Evolutionary conservation across 768 basidiomycete genomes (phyloP).

Genomic region (Macrolepiota fuliginosa): DNA sequence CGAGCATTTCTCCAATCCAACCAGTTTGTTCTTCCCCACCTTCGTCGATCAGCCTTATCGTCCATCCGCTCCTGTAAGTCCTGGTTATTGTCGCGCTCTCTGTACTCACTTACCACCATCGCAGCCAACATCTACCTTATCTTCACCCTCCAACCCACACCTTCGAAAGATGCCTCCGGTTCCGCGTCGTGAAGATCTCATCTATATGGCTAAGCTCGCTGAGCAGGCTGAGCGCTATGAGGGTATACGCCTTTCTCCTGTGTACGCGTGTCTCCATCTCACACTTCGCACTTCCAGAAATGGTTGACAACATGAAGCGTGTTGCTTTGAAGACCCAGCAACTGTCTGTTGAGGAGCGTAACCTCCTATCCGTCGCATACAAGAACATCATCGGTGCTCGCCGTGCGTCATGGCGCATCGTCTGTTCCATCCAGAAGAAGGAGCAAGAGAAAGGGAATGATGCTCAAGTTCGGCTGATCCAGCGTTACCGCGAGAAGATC

Average conservation of each 20-base stretch:
- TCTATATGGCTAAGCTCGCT: conserved; percentile 99
- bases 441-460: conserved; percentile 99
- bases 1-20: too few relatives aligned
- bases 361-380: conserved; percentile 96
- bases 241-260: conserved; percentile 46
- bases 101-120: conserved; percentile 16
- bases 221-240: conserved; percentile 99
- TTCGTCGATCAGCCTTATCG: conserved; percentile 35
- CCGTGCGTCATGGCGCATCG: conserved; percentile 96
- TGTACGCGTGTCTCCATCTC: conserved; percentile 12
- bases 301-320: conserved; percentile 99
- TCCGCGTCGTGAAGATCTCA: conserved; percentile 84
- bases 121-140: conserved; percentile 17
- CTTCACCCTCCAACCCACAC: conserved; percentile 25
- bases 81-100: conserved; percentile 27
- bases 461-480: conserved; percentile 95
- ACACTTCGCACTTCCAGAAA: conserved; percentile 50
- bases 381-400: conserved; percentile 99
- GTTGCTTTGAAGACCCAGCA: conserved; percentile 98
- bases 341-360: conserved; percentile 97
- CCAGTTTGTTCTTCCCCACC: conserved; percentile 24
- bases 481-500: conserved; percentile 97
- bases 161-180: conserved; percentile 62
- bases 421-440: conserved; percentile 98
- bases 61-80: conserved; percentile 42